Evolutionary conservation across 352 stramenopile species (phyloP), one percentile per base, ranked within the genome.

Genomic region (Plasmopara halstedii): DNA sequence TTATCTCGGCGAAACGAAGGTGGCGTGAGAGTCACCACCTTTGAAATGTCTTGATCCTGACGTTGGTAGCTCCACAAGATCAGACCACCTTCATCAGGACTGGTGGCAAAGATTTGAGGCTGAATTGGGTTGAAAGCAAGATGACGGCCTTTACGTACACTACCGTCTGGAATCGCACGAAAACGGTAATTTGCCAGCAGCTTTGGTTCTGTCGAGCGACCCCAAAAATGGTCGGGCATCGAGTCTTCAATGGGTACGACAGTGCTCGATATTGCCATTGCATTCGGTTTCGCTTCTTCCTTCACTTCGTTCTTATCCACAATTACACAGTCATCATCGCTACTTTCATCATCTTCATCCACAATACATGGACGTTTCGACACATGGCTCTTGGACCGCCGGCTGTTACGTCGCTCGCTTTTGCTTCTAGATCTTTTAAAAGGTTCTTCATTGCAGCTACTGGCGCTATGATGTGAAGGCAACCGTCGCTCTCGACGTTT

Each of bases 41-140:
- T 82, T 11, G 58, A 39, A 26, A 94, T 56, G 9, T 80, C 58
- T 57, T 88, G 76, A 2, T 64, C 69, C 19, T 78, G 53, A 9
- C 69, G 62, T 26, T 74, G 49, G 52, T 91, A 94, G 32, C 67
- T 83, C 82, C 82, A 94, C 34, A 94, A 40, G 8, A 84, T 84
- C 14, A 94, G 43, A 0, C 73, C 80, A 32, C 82, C 82, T 36
- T 91, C 79, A 58, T 94, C 82, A 8, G 79, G 78, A 26, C 69
- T 79, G 11, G 77, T 87, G 4, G 77, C 77, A 33, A 94, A 87
- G 41, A 80, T 68, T 51, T 88, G 68, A 7, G 69, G 65, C 50
- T 83, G 66, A 14, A 71, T 74, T 31, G 82, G 73, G 38, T 94
- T 89, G 42, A 94, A 88, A 22, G 69, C 66, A 37, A 90, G 51